Evolutionary conservation across 352 stramenopile genomes (phyloP).

Genomic region (Phytophthora constricta): DNA sequence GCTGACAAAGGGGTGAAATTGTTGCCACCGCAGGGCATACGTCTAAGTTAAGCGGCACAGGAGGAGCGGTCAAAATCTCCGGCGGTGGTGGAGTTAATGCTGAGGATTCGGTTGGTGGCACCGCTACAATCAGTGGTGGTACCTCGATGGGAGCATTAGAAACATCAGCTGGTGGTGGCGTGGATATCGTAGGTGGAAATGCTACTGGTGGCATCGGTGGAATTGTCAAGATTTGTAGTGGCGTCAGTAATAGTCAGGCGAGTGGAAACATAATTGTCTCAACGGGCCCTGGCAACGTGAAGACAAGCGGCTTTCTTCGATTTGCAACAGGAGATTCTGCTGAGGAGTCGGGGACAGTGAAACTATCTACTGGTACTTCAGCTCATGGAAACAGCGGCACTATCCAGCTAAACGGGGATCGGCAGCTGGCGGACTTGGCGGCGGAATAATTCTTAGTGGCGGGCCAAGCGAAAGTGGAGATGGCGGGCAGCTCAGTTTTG

Average conservation of each 20-base stretch:
- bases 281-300: conserved; percentile 27
- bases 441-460: conserved; percentile 53
- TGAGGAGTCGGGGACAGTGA: conserved; percentile 48
- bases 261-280: conserved; percentile 49
- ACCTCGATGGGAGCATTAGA: conserved; percentile 38
- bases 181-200: conserved; percentile 54
- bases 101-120: conserved; percentile 54
- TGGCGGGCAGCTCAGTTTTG: conserved; percentile 44
- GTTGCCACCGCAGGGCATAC: conserved; percentile 40
- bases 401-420: conserved; percentile 59
- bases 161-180: conserved; percentile 45
- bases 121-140: conserved; percentile 50
- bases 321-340: conserved; percentile 44
- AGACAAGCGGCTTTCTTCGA: conserved; percentile 38
- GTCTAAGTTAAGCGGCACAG: conserved; percentile 37
- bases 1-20: conserved; percentile 36
- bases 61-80: conserved; percentile 36
- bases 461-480: conserved; percentile 49
- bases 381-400: conserved; percentile 49
- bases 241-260: conserved; percentile 38
- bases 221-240: conserved; percentile 49
- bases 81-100: conserved; percentile 26
- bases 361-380: conserved; percentile 56
- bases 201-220: conserved; percentile 51
- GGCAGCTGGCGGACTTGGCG: conserved; percentile 39